phyloP scores from a whole-genome alignment of 306 rosid genomes.

The Inga leiocalycina region DNA sequence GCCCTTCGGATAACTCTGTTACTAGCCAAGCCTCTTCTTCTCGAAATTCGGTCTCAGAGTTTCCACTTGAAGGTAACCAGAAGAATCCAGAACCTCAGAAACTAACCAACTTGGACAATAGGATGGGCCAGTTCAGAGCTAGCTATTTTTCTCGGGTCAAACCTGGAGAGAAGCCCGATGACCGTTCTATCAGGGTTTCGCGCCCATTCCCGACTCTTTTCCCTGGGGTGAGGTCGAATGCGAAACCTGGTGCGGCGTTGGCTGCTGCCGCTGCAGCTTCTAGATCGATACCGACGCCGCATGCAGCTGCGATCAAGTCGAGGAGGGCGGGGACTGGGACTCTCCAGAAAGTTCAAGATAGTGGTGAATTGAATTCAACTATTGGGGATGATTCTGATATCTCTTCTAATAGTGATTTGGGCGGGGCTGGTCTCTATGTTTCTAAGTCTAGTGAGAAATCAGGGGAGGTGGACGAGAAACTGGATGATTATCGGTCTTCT shows the following conservation, averaged over 20 bases:
- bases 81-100: constrained; percentile 18
- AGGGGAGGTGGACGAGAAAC: constrained; percentile 32
- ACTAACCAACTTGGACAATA: constrained; percentile 26
- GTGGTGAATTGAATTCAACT: constrained; percentile 43
- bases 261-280: constrained; percentile 95
- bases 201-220: constrained; percentile 71
- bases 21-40: constrained; percentile 24
- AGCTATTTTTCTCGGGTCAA: constrained; percentile 44
- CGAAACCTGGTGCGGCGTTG: constrained; percentile 91
- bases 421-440: constrained; percentile 21
- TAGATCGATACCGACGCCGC: constrained; percentile 81
- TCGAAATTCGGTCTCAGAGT: constrained; percentile 25
- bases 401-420: constrained; percentile 46
- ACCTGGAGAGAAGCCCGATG: constrained; percentile 47
- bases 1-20: constrained; percentile 22
- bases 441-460: constrained; percentile 15
- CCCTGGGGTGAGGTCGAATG: constrained; percentile 68
- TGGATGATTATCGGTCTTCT: constrained; percentile 25
- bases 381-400: constrained; percentile 43
- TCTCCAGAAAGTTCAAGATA: constrained; percentile 37
- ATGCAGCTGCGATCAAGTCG: constrained; percentile 84
- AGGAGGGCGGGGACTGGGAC: constrained; percentile 54
- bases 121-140: constrained; percentile 36
- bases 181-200: constrained; percentile 45
- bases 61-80: constrained; percentile 26